phyloP scores from a whole-genome alignment of 176 grass and related monocot species.

The Secale cereale region DNA sequence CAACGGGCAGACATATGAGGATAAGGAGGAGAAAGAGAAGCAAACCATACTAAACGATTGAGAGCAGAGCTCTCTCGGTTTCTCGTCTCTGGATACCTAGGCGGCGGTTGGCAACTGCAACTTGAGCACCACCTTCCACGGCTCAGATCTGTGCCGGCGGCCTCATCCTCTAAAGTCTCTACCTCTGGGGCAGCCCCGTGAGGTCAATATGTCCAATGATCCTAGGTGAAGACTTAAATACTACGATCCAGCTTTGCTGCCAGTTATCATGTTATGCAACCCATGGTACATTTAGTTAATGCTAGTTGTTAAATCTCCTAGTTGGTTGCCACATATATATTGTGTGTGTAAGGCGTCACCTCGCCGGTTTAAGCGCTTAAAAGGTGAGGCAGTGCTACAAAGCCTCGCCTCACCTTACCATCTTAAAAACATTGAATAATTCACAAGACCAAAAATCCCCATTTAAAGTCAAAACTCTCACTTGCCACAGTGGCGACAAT shows the following conservation, averaged over 20 bases:
- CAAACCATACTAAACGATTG: not conserved
- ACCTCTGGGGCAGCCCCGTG: not conserved
- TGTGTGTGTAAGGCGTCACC: too few species aligned
- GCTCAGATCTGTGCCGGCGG: not conserved
- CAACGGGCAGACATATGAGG: too few species aligned
- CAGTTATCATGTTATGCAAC: not conserved
- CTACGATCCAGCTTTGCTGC: not conserved
- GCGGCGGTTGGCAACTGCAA: not conserved
- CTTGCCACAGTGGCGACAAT: not conserved
- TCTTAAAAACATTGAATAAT: too few species aligned
- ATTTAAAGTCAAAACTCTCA: not conserved
- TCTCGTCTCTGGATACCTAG: too few species aligned
- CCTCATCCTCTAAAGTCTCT: not conserved
- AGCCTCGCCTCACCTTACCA: too few species aligned
- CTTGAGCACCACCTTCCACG: not conserved
- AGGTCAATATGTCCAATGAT: not conserved
- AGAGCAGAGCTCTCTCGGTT: not conserved
- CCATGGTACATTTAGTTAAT: not conserved
- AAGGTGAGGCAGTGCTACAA: too few species aligned
- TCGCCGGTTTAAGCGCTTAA: too few species aligned
- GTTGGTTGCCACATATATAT: too few species aligned
- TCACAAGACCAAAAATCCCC: not conserved
- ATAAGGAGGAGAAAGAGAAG: not conserved
- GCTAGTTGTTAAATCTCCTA: not conserved
- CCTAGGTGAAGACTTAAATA: not conserved